These are phyloP conservation scores for Teratosphaeriaceae sp. DNA, from an alignment of 2,329 filamentous ascomycete species.

Conservation along the genomic window DNA sequence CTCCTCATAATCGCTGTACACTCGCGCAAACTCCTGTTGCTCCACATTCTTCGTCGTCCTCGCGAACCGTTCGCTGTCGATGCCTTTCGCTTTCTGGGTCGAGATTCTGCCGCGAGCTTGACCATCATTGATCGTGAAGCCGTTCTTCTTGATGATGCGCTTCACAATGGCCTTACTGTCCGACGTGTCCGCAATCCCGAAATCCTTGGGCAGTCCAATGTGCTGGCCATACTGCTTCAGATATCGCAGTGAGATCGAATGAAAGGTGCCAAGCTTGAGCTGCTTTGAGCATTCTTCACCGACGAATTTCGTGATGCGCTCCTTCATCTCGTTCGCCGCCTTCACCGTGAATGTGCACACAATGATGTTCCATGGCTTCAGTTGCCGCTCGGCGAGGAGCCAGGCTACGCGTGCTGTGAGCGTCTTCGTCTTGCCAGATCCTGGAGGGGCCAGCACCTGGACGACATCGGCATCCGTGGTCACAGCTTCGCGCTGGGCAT, in stretches of 20 bases:
- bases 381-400: conserved; percentile 64
- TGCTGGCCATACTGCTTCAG: conserved; percentile 74
- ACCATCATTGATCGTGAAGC: conserved; percentile 61
- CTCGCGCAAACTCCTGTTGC: conserved; percentile 57
- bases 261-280: conserved; percentile 86
- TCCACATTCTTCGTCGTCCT: conserved; percentile 46
- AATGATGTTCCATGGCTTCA: conserved; percentile 79
- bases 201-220: conserved; percentile 75
- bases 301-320: conserved; percentile 74
- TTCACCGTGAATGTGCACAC: conserved; percentile 98
- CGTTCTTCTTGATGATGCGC: conserved; percentile 71
- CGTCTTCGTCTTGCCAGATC: conserved; percentile 89
- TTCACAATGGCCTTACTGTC: conserved; percentile 76
- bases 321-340: conserved; percentile 87
- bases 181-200: conserved; percentile 80
- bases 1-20: conserved; percentile 70
- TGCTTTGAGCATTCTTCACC: conserved; percentile 67
- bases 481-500: conserved; percentile 57
- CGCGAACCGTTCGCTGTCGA: conserved; percentile 39
- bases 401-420: conserved; percentile 88
- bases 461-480: conserved; percentile 54
- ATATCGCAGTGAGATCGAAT: conserved; percentile 84
- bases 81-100: conserved; percentile 51
- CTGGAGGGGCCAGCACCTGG: conserved; percentile 57
- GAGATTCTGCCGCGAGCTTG: conserved; percentile 70